Conservation (phyloP, 2,329 filamentous ascomycete species). For the Calonectria pauciramosa region DNA sequence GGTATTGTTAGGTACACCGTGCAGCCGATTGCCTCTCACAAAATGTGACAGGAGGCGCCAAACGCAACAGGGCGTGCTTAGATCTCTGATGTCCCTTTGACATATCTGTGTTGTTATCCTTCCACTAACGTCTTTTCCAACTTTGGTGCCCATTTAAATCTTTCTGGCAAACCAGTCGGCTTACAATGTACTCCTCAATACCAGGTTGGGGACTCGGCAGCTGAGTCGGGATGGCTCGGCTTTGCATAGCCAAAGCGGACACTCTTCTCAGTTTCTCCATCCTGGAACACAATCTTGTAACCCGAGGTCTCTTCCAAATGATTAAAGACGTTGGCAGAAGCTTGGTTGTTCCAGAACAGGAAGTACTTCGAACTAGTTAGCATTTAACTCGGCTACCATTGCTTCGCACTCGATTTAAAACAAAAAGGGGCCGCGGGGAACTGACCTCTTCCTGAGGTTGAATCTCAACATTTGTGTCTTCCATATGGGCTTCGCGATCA, state of each 20-base stretch:
- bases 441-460: not conserved
- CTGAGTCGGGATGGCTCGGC: not conserved
- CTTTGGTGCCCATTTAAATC: not conserved
- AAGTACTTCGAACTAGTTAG: not conserved
- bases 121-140: not conserved
- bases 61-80: not conserved
- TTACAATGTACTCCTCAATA: not conserved
- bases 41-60: too few relatives aligned
- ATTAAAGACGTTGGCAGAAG: not conserved
- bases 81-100: not conserved
- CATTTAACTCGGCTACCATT: not conserved
- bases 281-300: not conserved
- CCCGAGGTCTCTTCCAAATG: not conserved
- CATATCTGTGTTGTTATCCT: not conserved
- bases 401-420: not conserved
- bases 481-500: not conserved
- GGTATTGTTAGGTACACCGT: too few relatives aligned
- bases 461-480: not conserved
- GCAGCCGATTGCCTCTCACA: too few relatives aligned
- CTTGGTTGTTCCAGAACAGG: not conserved
- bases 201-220: not conserved
- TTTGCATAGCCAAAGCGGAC: not conserved
- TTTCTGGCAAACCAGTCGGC: not conserved
- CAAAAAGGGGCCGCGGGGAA: not conserved
- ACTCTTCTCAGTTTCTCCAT: not conserved